Evolutionary conservation across 176 grass and related monocot species (phyloP).

Genomic region (Zea luxurians): DNA sequence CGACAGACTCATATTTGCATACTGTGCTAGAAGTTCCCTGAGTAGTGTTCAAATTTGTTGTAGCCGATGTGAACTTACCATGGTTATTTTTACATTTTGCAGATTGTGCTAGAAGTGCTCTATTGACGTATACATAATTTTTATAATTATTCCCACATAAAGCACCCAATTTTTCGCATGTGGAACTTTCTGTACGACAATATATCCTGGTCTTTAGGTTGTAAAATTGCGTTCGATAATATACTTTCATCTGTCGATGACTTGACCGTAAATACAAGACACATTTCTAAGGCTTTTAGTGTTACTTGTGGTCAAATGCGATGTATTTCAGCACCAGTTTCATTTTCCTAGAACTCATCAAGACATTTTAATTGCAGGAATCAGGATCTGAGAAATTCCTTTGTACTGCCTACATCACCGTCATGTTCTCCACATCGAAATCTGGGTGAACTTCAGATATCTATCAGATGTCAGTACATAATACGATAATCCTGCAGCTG

Average conservation of each 20-base stretch:
- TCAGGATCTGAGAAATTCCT: not conserved
- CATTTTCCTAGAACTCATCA: not conserved
- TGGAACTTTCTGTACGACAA: not conserved
- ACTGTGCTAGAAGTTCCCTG: too few species aligned
- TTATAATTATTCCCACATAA: not conserved
- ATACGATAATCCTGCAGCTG: not conserved
- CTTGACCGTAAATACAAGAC: not conserved
- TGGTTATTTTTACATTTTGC: not conserved
- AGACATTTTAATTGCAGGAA: slow-evolving; percentile 25
- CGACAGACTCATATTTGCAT: not conserved
- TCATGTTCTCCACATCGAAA: not conserved
- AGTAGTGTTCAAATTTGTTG: not conserved
- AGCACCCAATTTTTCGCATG: not conserved
- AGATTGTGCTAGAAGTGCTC: not conserved
- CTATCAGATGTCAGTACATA: not conserved
- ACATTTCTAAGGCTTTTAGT: not conserved
- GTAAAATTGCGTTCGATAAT: not conserved
- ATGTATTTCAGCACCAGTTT: not conserved
- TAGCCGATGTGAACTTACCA: not conserved
- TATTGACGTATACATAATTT: not conserved
- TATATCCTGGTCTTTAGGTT: not conserved
- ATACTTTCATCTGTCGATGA: not conserved
- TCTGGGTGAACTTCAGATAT: slow-evolving; percentile 1
- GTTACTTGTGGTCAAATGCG: not conserved
- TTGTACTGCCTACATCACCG: not conserved